Evolutionary conservation across 2,329 filamentous ascomycete genomes (phyloP), one percentile per base, ranked within the genome.

Genomic region (Aspergillus nomiae): DNA sequence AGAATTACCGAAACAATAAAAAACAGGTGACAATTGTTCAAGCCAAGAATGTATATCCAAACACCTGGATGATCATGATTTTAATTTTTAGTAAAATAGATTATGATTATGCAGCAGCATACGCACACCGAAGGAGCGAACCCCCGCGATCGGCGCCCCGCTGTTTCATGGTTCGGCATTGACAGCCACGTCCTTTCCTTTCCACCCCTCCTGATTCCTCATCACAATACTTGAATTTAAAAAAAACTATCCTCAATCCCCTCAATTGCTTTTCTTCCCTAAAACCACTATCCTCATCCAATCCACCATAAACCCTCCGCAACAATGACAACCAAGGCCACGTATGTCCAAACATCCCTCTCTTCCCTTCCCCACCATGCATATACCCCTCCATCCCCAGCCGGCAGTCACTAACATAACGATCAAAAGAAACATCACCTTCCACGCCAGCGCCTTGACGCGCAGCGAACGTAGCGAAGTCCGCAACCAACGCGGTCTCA

Each of bases 401-500:
- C 26, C 34, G 5, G 14, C 5, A 48, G 63, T 53, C 50, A 21
- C 14, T 26, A 61, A 60, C 30, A 3, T 36, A 12, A 16, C 3
- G 51, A 63, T 61, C 64, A 59, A 66, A 66, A 82, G 80, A 55
- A 81, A 82, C 77, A 81, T 82, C 67, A 81, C 80, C 72, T 82
- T 74, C 77, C 80, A 82, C 73, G 74, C 77, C 61, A 72, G 74
- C 41, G 78, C 75, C 59, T 68, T 82, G 50, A 81, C 78, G 55
- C 79, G 77, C 68, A 62, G 65, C 26, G 78, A 81, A 71, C 78
- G 80, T 70, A 73, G 72, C 66, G 65, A 64, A 57, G 72, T 78
- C 63, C 92, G 92, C 80, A 88, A 89, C 78, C 95, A 99, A 81
- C 87, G 88, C 70, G 95, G 95, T 77, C 90, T 96, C 78, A 99